phyloP scores from a whole-genome alignment of 208 protist species.

The Blastocrithidia nonstop region DNA sequence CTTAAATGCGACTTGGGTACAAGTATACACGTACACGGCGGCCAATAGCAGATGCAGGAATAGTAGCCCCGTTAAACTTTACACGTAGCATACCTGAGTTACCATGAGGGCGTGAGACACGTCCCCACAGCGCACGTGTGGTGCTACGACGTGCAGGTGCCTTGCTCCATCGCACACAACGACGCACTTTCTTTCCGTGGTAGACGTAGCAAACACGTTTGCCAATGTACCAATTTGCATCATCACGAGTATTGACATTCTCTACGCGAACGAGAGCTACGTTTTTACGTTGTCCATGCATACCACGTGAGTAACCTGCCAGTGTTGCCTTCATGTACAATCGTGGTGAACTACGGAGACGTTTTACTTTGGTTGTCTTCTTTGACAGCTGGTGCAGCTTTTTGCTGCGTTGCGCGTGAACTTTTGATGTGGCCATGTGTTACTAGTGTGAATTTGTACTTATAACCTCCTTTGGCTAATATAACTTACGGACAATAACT shows the following conservation, averaged over 20 bases:
- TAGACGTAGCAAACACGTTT: conserved; percentile 98
- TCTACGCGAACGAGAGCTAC: conserved; percentile 93
- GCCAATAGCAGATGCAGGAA: conserved; percentile 94
- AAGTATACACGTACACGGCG: conserved; percentile 94
- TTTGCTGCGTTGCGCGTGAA: conserved; percentile 79
- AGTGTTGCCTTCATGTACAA: conserved; percentile 88
- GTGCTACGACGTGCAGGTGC: conserved; percentile 78
- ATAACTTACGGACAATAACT: conserved; percentile 9
- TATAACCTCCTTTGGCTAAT: conserved; percentile 4
- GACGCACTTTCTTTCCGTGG: conserved; percentile 90
- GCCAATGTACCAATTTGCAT: conserved; percentile 96
- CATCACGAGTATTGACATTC: conserved; percentile 91
- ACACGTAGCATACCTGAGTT: conserved; percentile 93
- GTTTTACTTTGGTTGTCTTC: conserved; percentile 73
- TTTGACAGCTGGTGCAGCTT: conserved; percentile 80
- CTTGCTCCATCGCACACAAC: conserved; percentile 82
- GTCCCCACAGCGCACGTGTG: conserved; percentile 96
- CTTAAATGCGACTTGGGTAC: conserved; percentile 96
- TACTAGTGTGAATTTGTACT: conserved; percentile 2
- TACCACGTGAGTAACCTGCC: conserved; percentile 78
- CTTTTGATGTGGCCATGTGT: conserved; percentile 48
- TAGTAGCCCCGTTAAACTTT: conserved; percentile 91
- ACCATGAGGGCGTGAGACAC: conserved; percentile 94
- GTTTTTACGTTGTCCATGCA: conserved; percentile 90
- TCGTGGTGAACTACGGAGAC: conserved; percentile 72